A percentile compares a stretch with the other conserved stretches of the same genome.
These are phyloP conservation scores for Cyberlindnera xylosilytica DNA, from an alignment of 805 yeast species.

Conservation along the genomic window DNA sequence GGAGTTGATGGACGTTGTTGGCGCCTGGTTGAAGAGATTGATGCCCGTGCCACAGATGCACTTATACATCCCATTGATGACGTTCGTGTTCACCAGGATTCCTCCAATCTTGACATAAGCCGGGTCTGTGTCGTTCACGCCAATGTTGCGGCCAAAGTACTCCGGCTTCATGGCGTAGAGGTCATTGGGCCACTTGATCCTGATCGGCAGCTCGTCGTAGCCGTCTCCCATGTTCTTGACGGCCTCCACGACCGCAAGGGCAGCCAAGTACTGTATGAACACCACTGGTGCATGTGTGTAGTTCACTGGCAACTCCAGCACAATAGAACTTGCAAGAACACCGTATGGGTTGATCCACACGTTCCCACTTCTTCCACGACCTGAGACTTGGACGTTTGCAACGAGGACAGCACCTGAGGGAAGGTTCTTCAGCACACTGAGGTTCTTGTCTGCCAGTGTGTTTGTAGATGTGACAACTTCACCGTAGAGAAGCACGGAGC, in stretches of 20 bases:
- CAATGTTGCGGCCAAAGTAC: slow-evolving; percentile 39
- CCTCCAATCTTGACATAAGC: slow-evolving; percentile 81
- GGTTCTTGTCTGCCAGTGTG: slow-evolving; percentile 72
- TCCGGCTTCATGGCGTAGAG: slow-evolving; percentile 73
- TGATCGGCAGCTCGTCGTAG: slow-evolving; percentile 72
- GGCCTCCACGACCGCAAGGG: slow-evolving; percentile 81
- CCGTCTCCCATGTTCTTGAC: slow-evolving; percentile 57
- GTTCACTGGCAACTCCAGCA: slow-evolving; percentile 49
- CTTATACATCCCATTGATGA: slow-evolving; percentile 54
- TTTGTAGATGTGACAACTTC: slow-evolving; percentile 91
- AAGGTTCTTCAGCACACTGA: slow-evolving; percentile 48
- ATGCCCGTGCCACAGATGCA: slow-evolving; percentile 85
- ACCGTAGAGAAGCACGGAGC: slow-evolving; percentile 67
- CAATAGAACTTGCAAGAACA: slow-evolving; percentile 76
- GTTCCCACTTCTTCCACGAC: slow-evolving; percentile 93
- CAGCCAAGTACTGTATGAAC: slow-evolving; percentile 80
- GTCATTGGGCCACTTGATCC: slow-evolving; percentile 97
- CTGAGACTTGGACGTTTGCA: slow-evolving; percentile 84
- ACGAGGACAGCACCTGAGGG: slow-evolving; percentile 68
- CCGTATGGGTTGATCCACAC: slow-evolving; percentile 96
- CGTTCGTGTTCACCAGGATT: slow-evolving; percentile 75
- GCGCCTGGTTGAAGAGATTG: slow-evolving; percentile 80
- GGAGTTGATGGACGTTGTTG: slow-evolving; percentile 83
- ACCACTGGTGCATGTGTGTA: slow-evolving; percentile 59
- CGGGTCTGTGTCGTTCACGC: slow-evolving; percentile 53